phyloP scores from a whole-genome alignment of 139 green algal genomes.

The Micractinium sp. region DNA sequence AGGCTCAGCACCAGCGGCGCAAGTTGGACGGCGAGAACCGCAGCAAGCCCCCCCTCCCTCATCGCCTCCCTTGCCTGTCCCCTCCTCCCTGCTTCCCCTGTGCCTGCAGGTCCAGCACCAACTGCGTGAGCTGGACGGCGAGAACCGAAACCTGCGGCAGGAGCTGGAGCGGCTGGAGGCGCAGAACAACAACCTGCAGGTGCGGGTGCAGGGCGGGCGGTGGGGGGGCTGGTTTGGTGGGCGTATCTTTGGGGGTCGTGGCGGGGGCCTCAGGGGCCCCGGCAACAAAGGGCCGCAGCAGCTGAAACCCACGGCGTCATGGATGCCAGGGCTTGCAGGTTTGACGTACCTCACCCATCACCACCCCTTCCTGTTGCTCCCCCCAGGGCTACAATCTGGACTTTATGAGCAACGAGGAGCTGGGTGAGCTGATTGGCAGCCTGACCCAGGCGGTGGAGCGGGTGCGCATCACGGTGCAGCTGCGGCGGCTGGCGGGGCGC shows the following conservation, averaged over 20 bases:
- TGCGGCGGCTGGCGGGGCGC: constrained; percentile 34
- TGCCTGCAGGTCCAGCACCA: constrained; percentile 14
- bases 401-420: constrained; percentile 51
- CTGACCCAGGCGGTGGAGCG: constrained; percentile 57
- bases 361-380: not conserved
- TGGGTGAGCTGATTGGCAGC: constrained; percentile 49
- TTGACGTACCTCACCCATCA: not conserved
- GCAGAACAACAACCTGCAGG: constrained; percentile 56
- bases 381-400: constrained; percentile 65
- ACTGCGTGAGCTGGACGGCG: constrained; percentile 41
- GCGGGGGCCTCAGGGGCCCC: not conserved
- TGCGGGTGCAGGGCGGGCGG: too few species aligned
- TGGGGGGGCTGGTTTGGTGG: too few species aligned
- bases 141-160: constrained; percentile 47
- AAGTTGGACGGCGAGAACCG: not conserved
- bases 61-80: not conserved
- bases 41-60: not conserved
- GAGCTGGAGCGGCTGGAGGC: constrained; percentile 56
- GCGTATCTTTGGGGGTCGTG: too few species aligned
- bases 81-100: not conserved
- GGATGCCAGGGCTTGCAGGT: too few species aligned
- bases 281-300: too few species aligned
- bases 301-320: too few species aligned
- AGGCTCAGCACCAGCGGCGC: not conserved
- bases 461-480: constrained; percentile 64